Conservation (phyloP, 495 filamentous ascomycete species). For the Aspergillus cristatus region DNA sequence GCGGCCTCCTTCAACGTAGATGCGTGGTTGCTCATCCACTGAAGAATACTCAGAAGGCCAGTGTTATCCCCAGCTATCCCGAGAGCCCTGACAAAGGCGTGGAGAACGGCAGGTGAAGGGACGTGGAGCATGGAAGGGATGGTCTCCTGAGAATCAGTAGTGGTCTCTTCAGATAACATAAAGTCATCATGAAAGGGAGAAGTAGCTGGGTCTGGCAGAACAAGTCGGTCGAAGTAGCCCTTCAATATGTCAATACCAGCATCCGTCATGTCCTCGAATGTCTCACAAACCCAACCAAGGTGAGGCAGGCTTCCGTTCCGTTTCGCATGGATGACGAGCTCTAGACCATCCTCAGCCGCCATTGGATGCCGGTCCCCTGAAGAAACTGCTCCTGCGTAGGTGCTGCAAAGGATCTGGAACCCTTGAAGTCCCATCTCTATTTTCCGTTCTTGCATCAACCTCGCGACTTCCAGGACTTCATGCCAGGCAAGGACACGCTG, state of each 20-base stretch:
- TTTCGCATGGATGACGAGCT: slow-evolving; percentile 9
- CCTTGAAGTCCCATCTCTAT: slow-evolving; percentile 32
- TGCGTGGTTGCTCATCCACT: slow-evolving; percentile 43
- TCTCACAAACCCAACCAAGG: slow-evolving; percentile 1
- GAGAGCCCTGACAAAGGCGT: slow-evolving; percentile 44
- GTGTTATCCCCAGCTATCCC: slow-evolving; percentile 40
- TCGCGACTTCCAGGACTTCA: slow-evolving; percentile 21
- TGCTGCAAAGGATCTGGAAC: slow-evolving; percentile 37
- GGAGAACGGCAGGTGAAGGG: slow-evolving; percentile 37
- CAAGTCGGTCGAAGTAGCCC: slow-evolving; percentile 28
- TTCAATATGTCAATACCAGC: slow-evolving; percentile 26
- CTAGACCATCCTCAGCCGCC: slow-evolving; percentile 17
- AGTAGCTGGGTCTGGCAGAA: slow-evolving; percentile 20
- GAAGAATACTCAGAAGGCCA: slow-evolving; percentile 40
- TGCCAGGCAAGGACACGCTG: slow-evolving; percentile 37
- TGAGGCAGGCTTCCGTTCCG: slow-evolving; percentile 4
- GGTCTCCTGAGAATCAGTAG: slow-evolving; percentile 7
- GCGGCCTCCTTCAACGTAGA: slow-evolving; percentile 25
- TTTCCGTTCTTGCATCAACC: slow-evolving; percentile 29
- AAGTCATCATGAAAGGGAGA: slow-evolving; percentile 15
- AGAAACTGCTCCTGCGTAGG: slow-evolving; percentile 33
- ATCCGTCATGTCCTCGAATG: slow-evolving; percentile 23
- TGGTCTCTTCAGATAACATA: slow-evolving; percentile 6
- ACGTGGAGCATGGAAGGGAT: slow-evolving; percentile 30
- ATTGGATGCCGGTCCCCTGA: slow-evolving; percentile 18